Conservation (phyloP, 106 monocot genomes). For the Narthecium ossifragum region DNA sequence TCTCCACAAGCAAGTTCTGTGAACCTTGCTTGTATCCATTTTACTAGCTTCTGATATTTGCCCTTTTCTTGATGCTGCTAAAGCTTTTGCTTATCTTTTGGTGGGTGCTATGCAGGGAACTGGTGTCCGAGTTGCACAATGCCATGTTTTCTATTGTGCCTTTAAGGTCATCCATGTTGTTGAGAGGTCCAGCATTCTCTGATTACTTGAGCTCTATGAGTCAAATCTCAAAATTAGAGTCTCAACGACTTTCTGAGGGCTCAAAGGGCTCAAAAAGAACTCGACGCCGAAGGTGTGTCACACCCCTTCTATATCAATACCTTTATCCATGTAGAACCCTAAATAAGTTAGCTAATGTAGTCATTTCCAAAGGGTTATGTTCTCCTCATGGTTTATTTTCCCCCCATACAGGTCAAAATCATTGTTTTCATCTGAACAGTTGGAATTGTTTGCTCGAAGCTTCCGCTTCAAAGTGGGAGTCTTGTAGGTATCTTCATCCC, state of each 20-base stretch:
- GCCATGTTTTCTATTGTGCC: slow-evolving; percentile 56
- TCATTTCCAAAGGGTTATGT: no score
- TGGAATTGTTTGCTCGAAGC: slow-evolving; percentile 35
- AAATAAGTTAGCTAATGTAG: no score
- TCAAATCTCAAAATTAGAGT: slow-evolving; percentile 61
- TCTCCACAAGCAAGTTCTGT: no score
- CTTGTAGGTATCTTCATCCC: not conserved
- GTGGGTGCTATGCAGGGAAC: slow-evolving; percentile 35
- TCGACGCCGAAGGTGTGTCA: no score
- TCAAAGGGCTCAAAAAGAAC: not conserved
- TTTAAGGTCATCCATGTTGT: slow-evolving; percentile 32
- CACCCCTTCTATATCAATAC: no score
- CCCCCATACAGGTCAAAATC: slow-evolving; percentile 25
- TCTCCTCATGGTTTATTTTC: no score
- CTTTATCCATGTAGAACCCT: no score
- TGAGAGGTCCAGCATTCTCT: slow-evolving; percentile 68
- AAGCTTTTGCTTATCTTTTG: not conserved
- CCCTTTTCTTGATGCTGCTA: not conserved
- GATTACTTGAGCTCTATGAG: slow-evolving; percentile 76
- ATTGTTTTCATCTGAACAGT: slow-evolving; percentile 38
- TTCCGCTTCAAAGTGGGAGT: slow-evolving; percentile 26
- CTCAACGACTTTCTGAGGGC: slow-evolving; percentile 38
- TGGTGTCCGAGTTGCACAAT: slow-evolving; percentile 23
- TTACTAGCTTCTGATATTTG: not conserved
- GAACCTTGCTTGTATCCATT: no score